Evolutionary conservation across 1,139 yeast species (phyloP), one percentile per base, ranked within the genome.

Genomic region (Petasospora fabianii): DNA sequence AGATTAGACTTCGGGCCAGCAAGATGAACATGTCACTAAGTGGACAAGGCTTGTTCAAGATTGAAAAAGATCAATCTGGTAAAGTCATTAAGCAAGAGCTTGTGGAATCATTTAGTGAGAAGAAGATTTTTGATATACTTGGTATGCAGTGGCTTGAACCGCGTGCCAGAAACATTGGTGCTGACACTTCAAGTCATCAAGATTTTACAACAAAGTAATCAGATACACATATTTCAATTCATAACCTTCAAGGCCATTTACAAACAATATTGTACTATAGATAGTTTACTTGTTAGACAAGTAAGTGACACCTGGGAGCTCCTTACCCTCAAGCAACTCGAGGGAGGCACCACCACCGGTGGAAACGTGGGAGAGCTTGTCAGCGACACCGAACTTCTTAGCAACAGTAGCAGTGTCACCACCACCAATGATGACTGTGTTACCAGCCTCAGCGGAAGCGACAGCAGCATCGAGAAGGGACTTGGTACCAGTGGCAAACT

Each of bases 381-480:
- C 95, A 59, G 86, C 92, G 52, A 80, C 96, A 63, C 96, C 96
- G 68, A 72, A 90, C 76, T 90, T 90, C 85, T 88, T 88, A 60
- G 96, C 96, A 54, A 88, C 97, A 55, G 97, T 90, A 54, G 97
- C 97, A 60, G 97, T 90, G 71, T 90, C 97, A 77, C 97, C 97
- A 80, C 97, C 97, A 67, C 97, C 97, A 59, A 90, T 84, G 68
- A 92, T 92, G 51, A 88, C 96, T 55, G 96, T 86, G 75, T 87
- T 83, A 62, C 96, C 96, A 47, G 77, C 76, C 66, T 78, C 80
- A 58, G 90, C 86, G 49, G 95, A 84, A 64, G 77, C 73, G 56
- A 87, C 95, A 60, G 82, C 81, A 55, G 92, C 95, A 53, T 82
- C 94, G 60, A 90, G 78, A 69, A 88, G 71, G 46, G 86, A 68